Percentiles rank a stretch among this genome's conserved stretches.
phyloP scores from a whole-genome alignment of 805 yeast species.

The Zygosaccharomyces rouxii region DNA sequence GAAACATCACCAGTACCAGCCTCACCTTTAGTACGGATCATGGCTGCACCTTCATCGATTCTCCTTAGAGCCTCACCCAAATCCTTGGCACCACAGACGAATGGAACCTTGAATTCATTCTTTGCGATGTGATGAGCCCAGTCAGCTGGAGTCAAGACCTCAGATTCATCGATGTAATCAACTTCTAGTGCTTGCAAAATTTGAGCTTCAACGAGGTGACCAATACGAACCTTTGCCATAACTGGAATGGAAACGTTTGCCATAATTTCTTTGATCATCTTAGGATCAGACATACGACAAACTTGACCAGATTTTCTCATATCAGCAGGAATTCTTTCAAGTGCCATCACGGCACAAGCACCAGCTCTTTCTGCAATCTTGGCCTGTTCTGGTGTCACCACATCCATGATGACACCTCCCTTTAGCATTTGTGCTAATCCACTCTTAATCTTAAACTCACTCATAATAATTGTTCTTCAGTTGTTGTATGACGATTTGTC shows the following conservation, averaged over 20 bases:
- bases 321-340: slow-evolving; percentile 81
- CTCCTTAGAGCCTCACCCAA: slow-evolving; percentile 80
- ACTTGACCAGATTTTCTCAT: slow-evolving; percentile 79
- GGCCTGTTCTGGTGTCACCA: slow-evolving; percentile 77
- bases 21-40: slow-evolving; percentile 84
- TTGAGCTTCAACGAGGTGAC: slow-evolving; percentile 80
- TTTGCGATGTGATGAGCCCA: slow-evolving; percentile 60
- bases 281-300: slow-evolving; percentile 82
- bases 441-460: slow-evolving; percentile 52
- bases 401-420: slow-evolving; percentile 73
- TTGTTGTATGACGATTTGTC: not conserved
- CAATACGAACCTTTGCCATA: slow-evolving; percentile 84
- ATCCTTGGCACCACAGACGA: slow-evolving; percentile 80
- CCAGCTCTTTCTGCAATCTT: slow-evolving; percentile 76
- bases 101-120: slow-evolving; percentile 60
- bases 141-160: slow-evolving; percentile 81
- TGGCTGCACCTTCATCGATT: slow-evolving; percentile 77
- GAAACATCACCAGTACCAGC: slow-evolving; percentile 87
- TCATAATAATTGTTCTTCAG: slow-evolving; percentile 12
- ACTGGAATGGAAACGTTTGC: slow-evolving; percentile 61
- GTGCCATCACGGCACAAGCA: slow-evolving; percentile 87
- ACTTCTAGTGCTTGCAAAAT: slow-evolving; percentile 64
- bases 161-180: slow-evolving; percentile 81
- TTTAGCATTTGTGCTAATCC: slow-evolving; percentile 85
- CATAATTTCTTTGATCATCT: slow-evolving; percentile 72